phyloP scores from a whole-genome alignment of 2,329 filamentous ascomycete genomes.

The Torrubiella hemipterigena region DNA sequence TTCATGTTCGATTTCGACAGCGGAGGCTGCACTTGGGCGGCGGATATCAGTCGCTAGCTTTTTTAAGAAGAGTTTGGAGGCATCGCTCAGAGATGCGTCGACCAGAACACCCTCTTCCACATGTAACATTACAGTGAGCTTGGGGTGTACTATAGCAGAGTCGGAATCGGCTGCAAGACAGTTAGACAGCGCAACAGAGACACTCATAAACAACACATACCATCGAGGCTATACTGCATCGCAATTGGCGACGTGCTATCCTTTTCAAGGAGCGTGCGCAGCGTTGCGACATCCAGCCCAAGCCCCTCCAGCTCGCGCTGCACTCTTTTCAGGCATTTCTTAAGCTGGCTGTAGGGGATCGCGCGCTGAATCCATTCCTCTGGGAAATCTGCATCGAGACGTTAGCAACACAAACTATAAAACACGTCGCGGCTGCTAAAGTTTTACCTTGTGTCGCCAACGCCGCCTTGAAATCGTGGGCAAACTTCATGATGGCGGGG shows the following conservation, averaged over 20 bases:
- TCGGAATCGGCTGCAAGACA: too few species aligned
- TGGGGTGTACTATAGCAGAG: conserved; percentile 60
- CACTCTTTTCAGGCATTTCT: conserved; percentile 80
- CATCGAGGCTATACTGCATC: conserved; percentile 44
- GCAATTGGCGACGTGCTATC: conserved; percentile 32
- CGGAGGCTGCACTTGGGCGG: neutral
- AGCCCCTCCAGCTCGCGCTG: conserved; percentile 57
- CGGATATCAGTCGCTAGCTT: conserved; percentile 36
- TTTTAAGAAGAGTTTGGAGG: conserved; percentile 52
- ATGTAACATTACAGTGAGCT: conserved; percentile 58
- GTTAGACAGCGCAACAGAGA: too few species aligned
- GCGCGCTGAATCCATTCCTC: conserved; percentile 60
- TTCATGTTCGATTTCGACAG: neutral
- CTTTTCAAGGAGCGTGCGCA: conserved; percentile 50
- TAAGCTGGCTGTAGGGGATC: conserved; percentile 73
- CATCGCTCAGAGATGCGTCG: conserved; percentile 54
- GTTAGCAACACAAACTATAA: neutral
- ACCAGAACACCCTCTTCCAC: conserved; percentile 54
- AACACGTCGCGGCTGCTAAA: neutral
- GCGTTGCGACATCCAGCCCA: conserved; percentile 59
- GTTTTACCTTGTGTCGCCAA: conserved; percentile 47
- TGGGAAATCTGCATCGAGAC: conserved; percentile 48
- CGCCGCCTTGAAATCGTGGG: conserved; percentile 60
- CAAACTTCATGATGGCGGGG: conserved; percentile 64
- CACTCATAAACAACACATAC: too few species aligned